A percentile compares a stretch with the other conserved stretches of the same genome.
phyloP scores from a whole-genome alignment of 176 grass and related monocot genomes.

The Lolium multiflorum region DNA sequence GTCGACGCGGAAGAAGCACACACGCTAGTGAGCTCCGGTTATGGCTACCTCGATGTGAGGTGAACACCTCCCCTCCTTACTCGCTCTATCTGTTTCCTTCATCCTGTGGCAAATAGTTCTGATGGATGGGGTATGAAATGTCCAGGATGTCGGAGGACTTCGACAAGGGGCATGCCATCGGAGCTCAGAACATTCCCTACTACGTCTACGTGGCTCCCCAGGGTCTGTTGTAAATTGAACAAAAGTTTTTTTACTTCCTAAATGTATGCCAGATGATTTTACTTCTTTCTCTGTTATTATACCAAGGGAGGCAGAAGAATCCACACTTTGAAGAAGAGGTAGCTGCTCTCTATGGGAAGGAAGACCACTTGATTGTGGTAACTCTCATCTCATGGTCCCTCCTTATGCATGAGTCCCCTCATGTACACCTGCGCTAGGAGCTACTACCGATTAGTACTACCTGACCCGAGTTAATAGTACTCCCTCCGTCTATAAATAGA shows the following conservation, averaged over 20 bases:
- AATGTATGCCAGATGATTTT: not conserved
- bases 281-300: not conserved
- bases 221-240: not conserved
- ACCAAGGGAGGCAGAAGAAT: slow-evolving; percentile 45
- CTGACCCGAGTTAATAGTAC: too few species aligned
- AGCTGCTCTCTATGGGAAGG: slow-evolving; percentile 26
- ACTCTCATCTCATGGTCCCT: not conserved
- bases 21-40: not conserved
- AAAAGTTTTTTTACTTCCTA: not conserved
- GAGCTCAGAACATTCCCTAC: slow-evolving; percentile 46
- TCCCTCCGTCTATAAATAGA: too few species aligned
- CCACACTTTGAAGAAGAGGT: slow-evolving; percentile 47
- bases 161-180: slow-evolving; percentile 19
- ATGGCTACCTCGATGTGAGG: slow-evolving; percentile 13
- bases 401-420: not conserved
- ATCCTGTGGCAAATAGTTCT: not conserved
- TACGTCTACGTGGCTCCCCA: slow-evolving; percentile 36
- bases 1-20: not conserved
- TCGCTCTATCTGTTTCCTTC: not conserved
- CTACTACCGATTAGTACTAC: too few species aligned
- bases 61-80: not conserved
- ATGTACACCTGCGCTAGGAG: too few species aligned
- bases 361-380: slow-evolving; percentile 49
- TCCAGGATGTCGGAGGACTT: slow-evolving; percentile 47
- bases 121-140: not conserved